Base-by-base conservation (phyloP, 2,329 filamentous ascomycete species). In the Neonectria magnoliae region DNA sequence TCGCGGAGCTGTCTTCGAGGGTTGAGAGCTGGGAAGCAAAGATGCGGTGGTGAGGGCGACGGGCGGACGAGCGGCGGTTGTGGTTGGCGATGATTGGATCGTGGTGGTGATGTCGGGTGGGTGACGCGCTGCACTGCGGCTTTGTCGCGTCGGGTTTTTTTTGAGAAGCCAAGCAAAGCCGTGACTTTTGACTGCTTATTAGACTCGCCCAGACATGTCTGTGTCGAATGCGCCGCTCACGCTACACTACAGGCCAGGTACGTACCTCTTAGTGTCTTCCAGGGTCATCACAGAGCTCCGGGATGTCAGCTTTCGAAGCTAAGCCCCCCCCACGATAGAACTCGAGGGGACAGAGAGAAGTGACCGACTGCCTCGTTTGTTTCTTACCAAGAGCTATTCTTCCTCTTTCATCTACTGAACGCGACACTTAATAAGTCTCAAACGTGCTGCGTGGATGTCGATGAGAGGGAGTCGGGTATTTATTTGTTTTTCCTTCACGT, bases 61-160 rank as follows among this genome's bases (percentile, higher is more conserved):
- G 36, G 13, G 25, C 14, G 36, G 14, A 38, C 14, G 14, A 8
- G 51, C 9, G 29, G 25, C 18, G 25, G n/a, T 31, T 29, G 25
- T 42, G 54, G 47, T 47, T 47, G 41, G 47, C 18, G 60, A 57
- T 50, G 60, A 44, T 54, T 51, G 22, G 60, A 33, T 42, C 41
- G 22, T 47, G 22, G 29, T 45, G 18, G 38, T 41, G 22, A 57
- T 42, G 38, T 52, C 31, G 48, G 57, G 45, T 31, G 44, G 38
- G 57, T 62, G 60, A 62, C 60, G 53, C 53, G 53, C 52, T 38
- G 60, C 42, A 36, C 33, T 63, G 55, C 25, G 55, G 25, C 31
- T 27, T 20, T 58, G 60, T 52, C 55, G 50, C 55, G 60, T 54
- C 36, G 36, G 33, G 14, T 38, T 38, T 58, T 38, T 58, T 63